Evolutionary conservation across 139 green algal species (phyloP), one percentile per base, ranked within the genome.

Genomic region (Spirogloea muscicola): DNA sequence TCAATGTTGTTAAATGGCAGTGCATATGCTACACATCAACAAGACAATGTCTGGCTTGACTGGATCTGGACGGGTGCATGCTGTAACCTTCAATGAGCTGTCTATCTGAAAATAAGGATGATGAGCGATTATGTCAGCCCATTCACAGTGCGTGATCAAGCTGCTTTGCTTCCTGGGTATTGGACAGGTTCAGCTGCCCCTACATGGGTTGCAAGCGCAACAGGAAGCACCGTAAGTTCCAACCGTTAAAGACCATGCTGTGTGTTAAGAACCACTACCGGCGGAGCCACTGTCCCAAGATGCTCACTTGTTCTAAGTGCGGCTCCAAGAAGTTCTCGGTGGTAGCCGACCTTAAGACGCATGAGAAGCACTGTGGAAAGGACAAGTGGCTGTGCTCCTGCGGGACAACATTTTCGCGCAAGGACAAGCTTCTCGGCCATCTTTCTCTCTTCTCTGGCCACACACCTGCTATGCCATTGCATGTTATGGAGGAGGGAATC

Each of bases 261-360:
- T 77, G 69, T 39, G 69, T 77, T 37, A 77, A 77, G 69, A 77
- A 77, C 69, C 69, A 77, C 55, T 77, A 77, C 60, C 52, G 69
- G 6, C 52, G 69, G 37, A 62, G 33, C 29, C 69, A 77, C 60
- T 77, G 69, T 39, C 69, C 69, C 34, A 77, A 77, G 69, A 70
- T 77, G 43, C 48, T 77, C n/a, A 43, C 69, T 10, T 77, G 69
- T 37, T 58, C 34, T 34, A 77, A 77, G 69, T 77, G 69, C 55
- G 52, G 52, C 10, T 51, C 69, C 21, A 77, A 77, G 60, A 70
- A 70, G 69, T 77, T 77, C 57, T 77, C 69, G 34, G 69, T 77
- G 36, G 69, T 77, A 34, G 69, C 69, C 21, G 69, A 77, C 39
- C 60, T 77, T 31, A 77, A 77, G 60, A 77, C 69, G 6, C 69